phyloP scores from a whole-genome alignment of 2,329 filamentous ascomycete genomes.

The Zymoseptoria passerinii region DNA sequence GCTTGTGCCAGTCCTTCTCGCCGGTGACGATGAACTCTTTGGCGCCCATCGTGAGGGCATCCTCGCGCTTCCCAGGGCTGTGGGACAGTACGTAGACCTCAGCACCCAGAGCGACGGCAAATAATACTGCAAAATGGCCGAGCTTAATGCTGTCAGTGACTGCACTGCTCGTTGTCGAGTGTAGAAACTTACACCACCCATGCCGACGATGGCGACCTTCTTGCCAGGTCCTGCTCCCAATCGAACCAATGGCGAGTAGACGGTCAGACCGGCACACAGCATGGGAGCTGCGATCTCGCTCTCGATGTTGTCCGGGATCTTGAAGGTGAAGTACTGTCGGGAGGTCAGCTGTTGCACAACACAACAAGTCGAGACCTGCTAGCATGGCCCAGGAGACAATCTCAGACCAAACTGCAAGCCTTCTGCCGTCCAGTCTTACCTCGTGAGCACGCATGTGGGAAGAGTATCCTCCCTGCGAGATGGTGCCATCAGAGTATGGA shows the following conservation, averaged over 20 bases:
- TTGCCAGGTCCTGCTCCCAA: slow-evolving; percentile 69
- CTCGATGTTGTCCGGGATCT: slow-evolving; percentile 65
- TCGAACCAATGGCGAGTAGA: slow-evolving; percentile 67
- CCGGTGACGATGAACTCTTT: slow-evolving; percentile 52
- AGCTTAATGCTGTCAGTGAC: slow-evolving; percentile 18
- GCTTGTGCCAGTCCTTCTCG: slow-evolving; percentile 51
- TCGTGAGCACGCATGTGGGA: slow-evolving; percentile 66
- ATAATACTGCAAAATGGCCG: slow-evolving; percentile 44
- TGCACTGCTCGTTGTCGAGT: neutral
- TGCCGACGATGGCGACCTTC: slow-evolving; percentile 67
- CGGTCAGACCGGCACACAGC: slow-evolving; percentile 74
- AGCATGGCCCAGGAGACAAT: too few species aligned
- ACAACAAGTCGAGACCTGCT: too few species aligned
- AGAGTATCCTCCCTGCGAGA: slow-evolving; percentile 59
- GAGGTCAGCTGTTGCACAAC: too few species aligned
- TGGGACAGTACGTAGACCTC: slow-evolving; percentile 56
- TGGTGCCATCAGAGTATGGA: slow-evolving; percentile 49
- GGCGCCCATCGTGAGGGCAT: slow-evolving; percentile 51
- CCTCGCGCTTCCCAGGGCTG: slow-evolving; percentile 51
- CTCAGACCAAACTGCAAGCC: too few species aligned
- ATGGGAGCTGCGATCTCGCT: slow-evolving; percentile 49
- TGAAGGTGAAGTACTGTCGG: slow-evolving; percentile 55
- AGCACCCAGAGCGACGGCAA: slow-evolving; percentile 47
- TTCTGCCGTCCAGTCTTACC: too few species aligned
- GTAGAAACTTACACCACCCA: slow-evolving; percentile 33